A percentile compares a stretch with the other conserved stretches of the same genome.
phyloP scores from a whole-genome alignment of 352 stramenopile genomes.

The Phytophthora idaei region DNA sequence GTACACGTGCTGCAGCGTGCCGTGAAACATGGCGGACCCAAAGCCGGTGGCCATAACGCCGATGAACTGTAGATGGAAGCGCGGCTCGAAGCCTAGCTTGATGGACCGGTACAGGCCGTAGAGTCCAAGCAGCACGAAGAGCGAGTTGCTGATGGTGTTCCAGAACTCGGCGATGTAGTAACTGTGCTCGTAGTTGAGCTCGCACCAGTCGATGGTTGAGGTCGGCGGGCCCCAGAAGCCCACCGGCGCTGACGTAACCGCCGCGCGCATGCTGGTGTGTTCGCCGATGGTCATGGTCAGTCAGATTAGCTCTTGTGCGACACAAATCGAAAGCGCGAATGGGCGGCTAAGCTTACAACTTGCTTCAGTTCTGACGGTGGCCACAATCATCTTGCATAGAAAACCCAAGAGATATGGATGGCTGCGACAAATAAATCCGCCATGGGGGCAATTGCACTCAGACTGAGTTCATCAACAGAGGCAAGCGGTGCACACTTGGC shows the following conservation, averaged over 20 bases:
- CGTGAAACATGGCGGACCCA: conserved; percentile 85
- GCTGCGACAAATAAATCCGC: too few species aligned
- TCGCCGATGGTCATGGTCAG: conserved; percentile 17
- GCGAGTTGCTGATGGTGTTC: conserved; percentile 84
- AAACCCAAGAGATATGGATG: conserved; percentile 3
- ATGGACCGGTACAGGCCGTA: conserved; percentile 67
- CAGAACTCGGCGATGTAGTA: conserved; percentile 87
- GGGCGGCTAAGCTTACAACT: neutral
- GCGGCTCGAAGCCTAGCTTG: conserved; percentile 68
- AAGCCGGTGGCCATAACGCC: conserved; percentile 80
- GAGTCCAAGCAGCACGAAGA: conserved; percentile 75
- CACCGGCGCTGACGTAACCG: conserved; percentile 13
- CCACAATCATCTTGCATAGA: conserved; percentile 7
- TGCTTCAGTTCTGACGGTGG: conserved; percentile 22
- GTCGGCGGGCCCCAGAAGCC: conserved; percentile 75
- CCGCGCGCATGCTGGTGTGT: conserved; percentile 20
- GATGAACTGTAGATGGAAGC: conserved; percentile 77
- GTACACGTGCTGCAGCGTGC: conserved; percentile 78
- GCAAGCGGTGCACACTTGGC: too few species aligned
- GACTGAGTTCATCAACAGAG: too few species aligned
- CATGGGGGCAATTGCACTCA: too few species aligned
- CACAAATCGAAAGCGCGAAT: conserved; percentile 20
- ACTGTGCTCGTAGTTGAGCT: conserved; percentile 80
- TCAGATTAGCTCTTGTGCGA: conserved; percentile 1
- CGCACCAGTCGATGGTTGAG: conserved; percentile 87